These are phyloP conservation scores for Pestalotiopsis sp. DNA, from an alignment of 2,329 filamentous ascomycete species.

Conservation along the genomic window DNA sequence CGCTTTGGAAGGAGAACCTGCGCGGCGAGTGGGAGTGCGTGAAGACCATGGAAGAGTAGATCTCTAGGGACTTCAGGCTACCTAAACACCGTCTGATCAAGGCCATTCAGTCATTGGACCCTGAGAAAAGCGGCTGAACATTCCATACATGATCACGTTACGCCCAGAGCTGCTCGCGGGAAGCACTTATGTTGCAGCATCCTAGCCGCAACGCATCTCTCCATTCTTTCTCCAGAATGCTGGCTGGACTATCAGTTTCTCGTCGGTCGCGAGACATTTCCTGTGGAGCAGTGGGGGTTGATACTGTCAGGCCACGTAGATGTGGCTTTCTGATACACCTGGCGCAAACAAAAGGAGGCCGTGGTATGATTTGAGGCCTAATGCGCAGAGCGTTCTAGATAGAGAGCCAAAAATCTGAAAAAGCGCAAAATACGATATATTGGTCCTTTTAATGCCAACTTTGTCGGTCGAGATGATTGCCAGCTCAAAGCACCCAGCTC, in stretches of 20 bases:
- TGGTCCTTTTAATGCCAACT: not conserved
- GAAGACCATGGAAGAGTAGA: conserved; percentile 89
- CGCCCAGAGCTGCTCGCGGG: too few species aligned
- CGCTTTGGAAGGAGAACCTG: conserved; percentile 97
- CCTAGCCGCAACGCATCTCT: too few species aligned
- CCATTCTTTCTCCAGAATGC: too few species aligned
- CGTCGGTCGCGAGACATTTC: not conserved
- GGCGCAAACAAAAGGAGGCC: not conserved
- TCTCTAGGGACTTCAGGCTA: not conserved
- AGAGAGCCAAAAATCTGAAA: not conserved
- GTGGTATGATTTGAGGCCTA: not conserved
- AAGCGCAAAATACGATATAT: not conserved
- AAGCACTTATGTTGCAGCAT: too few species aligned
- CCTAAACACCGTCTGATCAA: not conserved
- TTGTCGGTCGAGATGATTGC: too few species aligned
- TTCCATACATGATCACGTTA: too few species aligned
- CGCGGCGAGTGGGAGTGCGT: conserved; percentile 96
- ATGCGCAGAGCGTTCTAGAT: not conserved
- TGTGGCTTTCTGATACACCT: not conserved
- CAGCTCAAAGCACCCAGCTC: too few species aligned
- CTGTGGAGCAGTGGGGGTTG: not conserved
- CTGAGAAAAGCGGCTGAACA: too few species aligned
- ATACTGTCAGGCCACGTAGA: not conserved
- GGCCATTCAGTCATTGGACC: too few species aligned
- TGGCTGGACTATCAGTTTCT: too few species aligned